Evolutionary conservation across 2,329 filamentous ascomycete genomes (phyloP).

Genomic region (Microsporum ferrugineum): DNA sequence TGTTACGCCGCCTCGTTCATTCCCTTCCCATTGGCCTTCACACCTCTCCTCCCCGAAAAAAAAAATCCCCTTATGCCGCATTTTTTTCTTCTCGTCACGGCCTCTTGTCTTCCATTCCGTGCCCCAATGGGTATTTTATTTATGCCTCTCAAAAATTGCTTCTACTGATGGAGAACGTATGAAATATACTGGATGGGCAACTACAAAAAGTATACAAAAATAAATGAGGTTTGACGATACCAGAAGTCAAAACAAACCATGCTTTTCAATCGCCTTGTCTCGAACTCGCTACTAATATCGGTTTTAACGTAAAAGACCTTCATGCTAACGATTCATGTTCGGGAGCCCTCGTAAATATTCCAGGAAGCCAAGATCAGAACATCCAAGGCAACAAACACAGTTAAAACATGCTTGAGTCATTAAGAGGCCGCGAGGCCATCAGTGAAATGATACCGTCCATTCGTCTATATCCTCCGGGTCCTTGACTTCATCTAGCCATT

Average conservation of each 20-base stretch:
- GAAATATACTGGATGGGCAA: conserved; percentile 7
- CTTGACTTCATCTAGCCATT: too few relatives aligned
- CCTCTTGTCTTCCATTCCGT: neutral
- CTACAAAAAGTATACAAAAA: conserved; percentile 7
- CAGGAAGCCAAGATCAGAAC: too few relatives aligned
- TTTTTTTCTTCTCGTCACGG: neutral
- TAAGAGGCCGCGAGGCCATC: too few relatives aligned
- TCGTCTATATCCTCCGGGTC: too few relatives aligned
- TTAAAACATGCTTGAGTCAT: too few relatives aligned
- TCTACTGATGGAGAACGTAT: conserved; percentile 4
- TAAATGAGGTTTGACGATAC: conserved; percentile 2
- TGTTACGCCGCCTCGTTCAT: neutral
- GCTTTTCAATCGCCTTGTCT: neutral
- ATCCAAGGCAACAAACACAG: too few relatives aligned
- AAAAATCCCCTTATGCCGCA: neutral
- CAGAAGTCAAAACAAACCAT: neutral
- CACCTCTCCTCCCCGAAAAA: neutral
- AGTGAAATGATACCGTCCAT: too few relatives aligned
- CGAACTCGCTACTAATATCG: neutral
- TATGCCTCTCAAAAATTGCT: conserved; percentile 5
- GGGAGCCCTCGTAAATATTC: too few relatives aligned
- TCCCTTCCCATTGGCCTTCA: neutral
- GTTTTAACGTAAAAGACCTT: neutral
- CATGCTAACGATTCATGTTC: neutral
- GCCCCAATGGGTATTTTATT: conserved; percentile 2